These are phyloP conservation scores for Chlorencoelia australis DNA, from an alignment of 2,329 filamentous ascomycete species.

Conservation along the genomic window DNA sequence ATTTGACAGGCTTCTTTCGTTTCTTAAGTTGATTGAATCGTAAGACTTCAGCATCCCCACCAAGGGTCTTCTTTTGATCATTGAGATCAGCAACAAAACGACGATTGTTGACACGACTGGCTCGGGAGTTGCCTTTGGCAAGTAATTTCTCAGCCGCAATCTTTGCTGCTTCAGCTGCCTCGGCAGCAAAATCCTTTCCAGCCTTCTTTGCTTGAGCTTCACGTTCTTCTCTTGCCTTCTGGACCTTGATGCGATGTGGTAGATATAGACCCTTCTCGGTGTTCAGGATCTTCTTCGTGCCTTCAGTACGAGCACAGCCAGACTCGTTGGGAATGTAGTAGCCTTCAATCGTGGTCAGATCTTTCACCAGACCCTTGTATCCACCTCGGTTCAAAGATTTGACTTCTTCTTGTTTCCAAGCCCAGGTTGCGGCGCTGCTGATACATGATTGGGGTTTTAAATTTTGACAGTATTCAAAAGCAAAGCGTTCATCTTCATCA, in stretches of 20 bases:
- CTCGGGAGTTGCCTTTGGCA: conserved; percentile 81
- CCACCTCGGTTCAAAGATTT: conserved; percentile 56
- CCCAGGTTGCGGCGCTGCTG: conserved; percentile 51
- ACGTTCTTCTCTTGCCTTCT: conserved; percentile 83
- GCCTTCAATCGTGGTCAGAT: conserved; percentile 41
- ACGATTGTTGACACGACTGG: conserved; percentile 91
- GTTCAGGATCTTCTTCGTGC: conserved; percentile 89
- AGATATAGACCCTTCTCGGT: conserved; percentile 97
- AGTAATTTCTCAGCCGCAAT: conserved; percentile 70
- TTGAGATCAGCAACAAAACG: conserved; percentile 91
- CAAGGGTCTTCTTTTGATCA: conserved; percentile 80
- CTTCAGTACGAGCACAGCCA: conserved; percentile 84
- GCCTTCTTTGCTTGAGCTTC: conserved; percentile 63
- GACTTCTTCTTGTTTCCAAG: conserved; percentile 63
- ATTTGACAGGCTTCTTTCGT: conserved; percentile 97
- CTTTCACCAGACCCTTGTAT: conserved; percentile 34
- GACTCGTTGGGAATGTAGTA: conserved; percentile 80
- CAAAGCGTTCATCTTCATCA: conserved; percentile 51
- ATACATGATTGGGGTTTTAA: conserved; percentile 38
- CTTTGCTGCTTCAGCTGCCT: conserved; percentile 61
- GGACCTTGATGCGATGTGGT: conserved; percentile 93
- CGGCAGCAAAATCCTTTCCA: conserved; percentile 53
- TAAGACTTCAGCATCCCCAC: conserved; percentile 78
- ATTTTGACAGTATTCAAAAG: conserved; percentile 41
- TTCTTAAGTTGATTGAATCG: conserved; percentile 99